Percentiles rank a stretch among this genome's conserved stretches.
These are phyloP conservation scores for Lizonia empirigonia DNA, from an alignment of 2,329 filamentous ascomycete genomes.

Conservation along the genomic window DNA sequence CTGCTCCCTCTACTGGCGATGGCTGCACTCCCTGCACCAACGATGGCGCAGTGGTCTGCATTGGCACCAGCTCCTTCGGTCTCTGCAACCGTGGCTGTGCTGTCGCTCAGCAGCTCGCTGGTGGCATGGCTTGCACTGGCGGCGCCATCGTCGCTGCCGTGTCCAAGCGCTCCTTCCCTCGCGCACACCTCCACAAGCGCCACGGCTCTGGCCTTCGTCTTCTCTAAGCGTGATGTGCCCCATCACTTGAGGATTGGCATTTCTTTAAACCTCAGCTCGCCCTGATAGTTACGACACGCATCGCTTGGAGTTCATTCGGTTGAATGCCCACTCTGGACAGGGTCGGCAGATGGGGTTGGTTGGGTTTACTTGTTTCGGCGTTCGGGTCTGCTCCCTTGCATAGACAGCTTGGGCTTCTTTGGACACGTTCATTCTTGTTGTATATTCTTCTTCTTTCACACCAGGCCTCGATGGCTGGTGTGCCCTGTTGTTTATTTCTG, in stretches of 20 bases:
- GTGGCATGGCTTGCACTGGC: slow-evolving; percentile 50
- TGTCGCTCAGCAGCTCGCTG: slow-evolving; percentile 48
- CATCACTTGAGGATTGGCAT: slow-evolving; percentile 5
- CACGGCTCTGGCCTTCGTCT: slow-evolving; percentile 31
- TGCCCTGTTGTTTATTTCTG: slow-evolving; percentile 8
- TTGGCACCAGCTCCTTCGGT: slow-evolving; percentile 50
- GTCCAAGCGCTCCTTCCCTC: slow-evolving; percentile 31
- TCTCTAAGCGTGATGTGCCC: slow-evolving; percentile 20
- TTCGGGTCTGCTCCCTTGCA: slow-evolving; percentile 10
- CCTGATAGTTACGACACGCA: slow-evolving; percentile 23
- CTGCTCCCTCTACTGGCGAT: slow-evolving; percentile 16
- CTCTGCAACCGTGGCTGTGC: slow-evolving; percentile 53
- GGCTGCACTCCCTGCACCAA: slow-evolving; percentile 46
- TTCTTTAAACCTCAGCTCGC: slow-evolving; percentile 12
- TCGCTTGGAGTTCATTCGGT: slow-evolving; percentile 32
- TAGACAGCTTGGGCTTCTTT: slow-evolving; percentile 8
- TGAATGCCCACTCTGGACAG: slow-evolving; percentile 16
- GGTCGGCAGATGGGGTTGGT: slow-evolving; percentile 18
- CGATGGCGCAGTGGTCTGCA: slow-evolving; percentile 53
- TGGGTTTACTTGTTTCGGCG: slow-evolving; percentile 27
- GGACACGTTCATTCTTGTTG: slow-evolving; percentile 11
- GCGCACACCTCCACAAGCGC: slow-evolving; percentile 38
- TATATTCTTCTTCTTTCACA: slow-evolving; percentile 19
- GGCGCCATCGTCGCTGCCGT: slow-evolving; percentile 32
- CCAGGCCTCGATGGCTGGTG: slow-evolving; percentile 14